A percentile compares a stretch with the other conserved stretches of the same genome.
These are phyloP conservation scores for Fusarium sp. DNA, from an alignment of 2,329 filamentous ascomycete species.

Conservation along the genomic window DNA sequence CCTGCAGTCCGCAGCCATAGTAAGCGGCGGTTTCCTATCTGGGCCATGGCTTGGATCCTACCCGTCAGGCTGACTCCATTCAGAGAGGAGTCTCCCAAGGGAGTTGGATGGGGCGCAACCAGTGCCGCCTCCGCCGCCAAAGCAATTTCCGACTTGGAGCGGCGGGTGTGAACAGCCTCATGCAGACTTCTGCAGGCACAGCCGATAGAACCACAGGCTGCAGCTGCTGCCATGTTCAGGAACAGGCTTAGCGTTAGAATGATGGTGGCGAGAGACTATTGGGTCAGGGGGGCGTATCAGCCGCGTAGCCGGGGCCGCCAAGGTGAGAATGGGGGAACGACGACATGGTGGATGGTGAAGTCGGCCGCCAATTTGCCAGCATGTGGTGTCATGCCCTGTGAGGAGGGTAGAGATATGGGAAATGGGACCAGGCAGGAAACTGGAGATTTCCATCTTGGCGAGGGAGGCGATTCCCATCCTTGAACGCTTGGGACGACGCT, in stretches of 20 bases:
- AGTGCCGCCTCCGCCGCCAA: slow-evolving; percentile 6
- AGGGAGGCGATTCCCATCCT: not conserved
- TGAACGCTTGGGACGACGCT: not conserved
- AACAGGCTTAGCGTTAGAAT: slow-evolving; percentile 47
- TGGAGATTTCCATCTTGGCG: slow-evolving; percentile 28
- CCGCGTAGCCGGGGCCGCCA: slow-evolving; percentile 29
- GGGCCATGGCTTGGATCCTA: slow-evolving; percentile 17
- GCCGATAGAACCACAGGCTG: slow-evolving; percentile 5
- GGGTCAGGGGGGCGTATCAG: slow-evolving; percentile 14
- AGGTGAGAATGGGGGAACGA: slow-evolving; percentile 10
- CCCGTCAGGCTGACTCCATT: slow-evolving; percentile 11
- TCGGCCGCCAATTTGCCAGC: slow-evolving; percentile 5
- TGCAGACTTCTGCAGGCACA: slow-evolving; percentile 15
- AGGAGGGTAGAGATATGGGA: slow-evolving; percentile 13
- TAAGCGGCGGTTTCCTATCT: slow-evolving; percentile 42
- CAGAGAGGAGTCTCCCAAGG: slow-evolving; percentile 8
- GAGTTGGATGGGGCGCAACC: slow-evolving; percentile 8
- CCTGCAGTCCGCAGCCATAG: slow-evolving; percentile 23
- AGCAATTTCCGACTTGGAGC: slow-evolving; percentile 36
- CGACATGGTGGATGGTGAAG: slow-evolving; percentile 1
- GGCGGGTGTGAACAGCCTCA: slow-evolving; percentile 6
- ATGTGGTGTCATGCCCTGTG: slow-evolving; percentile 10
- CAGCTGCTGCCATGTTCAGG: slow-evolving; percentile 40
- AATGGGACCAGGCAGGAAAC: slow-evolving; percentile 6
- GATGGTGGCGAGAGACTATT: slow-evolving; percentile 23